A percentile compares a stretch with the other conserved stretches of the same genome.
Conservation (phyloP, 2,329 filamentous ascomycete species). For the Cyphellophora europaea region DNA sequence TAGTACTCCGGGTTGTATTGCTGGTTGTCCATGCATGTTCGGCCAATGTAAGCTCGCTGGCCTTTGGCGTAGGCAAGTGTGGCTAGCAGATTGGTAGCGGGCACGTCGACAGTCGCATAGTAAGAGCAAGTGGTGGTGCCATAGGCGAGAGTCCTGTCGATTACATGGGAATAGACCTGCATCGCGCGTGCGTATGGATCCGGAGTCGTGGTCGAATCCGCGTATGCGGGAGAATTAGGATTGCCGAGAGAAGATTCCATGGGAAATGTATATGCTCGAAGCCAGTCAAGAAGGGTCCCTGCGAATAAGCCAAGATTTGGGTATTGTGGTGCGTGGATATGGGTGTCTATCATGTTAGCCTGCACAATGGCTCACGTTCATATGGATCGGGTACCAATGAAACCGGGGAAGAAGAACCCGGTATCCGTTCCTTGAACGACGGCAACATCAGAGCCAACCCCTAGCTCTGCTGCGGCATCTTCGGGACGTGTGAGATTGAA, state of each 20-base stretch:
- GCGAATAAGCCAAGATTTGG: constrained; percentile 92
- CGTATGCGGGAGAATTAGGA: constrained; percentile 11
- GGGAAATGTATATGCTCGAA: constrained; percentile 89
- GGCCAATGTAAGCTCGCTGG: constrained; percentile 81
- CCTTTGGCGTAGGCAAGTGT: constrained; percentile 66
- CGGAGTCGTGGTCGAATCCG: constrained; percentile 6
- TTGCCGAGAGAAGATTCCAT: constrained; percentile 65
- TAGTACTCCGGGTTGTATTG: constrained; percentile 65
- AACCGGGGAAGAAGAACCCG: constrained; percentile 28
- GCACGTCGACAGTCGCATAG: constrained; percentile 80
- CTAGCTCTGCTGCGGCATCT: constrained; percentile 1
- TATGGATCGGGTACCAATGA: constrained; percentile 36
- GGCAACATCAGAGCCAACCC: not conserved
- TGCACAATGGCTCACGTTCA: constrained; percentile 1
- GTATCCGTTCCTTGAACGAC: constrained; percentile 4
- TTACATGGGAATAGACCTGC: constrained; percentile 65
- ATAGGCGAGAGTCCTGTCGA: constrained; percentile 71
- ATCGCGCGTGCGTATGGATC: constrained; percentile 49
- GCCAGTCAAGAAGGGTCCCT: constrained; percentile 86
- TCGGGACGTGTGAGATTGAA: constrained; percentile 5
- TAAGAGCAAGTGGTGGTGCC: constrained; percentile 90
- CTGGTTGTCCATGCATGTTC: constrained; percentile 83
- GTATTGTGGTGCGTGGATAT: constrained; percentile 91
- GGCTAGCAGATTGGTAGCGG: constrained; percentile 78
- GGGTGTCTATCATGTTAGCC: constrained; percentile 27